A percentile compares a stretch with the other conserved stretches of the same genome.
Evolutionary conservation across 208 protist species (phyloP).

Genomic region (Acanthamoeba sp.): DNA sequence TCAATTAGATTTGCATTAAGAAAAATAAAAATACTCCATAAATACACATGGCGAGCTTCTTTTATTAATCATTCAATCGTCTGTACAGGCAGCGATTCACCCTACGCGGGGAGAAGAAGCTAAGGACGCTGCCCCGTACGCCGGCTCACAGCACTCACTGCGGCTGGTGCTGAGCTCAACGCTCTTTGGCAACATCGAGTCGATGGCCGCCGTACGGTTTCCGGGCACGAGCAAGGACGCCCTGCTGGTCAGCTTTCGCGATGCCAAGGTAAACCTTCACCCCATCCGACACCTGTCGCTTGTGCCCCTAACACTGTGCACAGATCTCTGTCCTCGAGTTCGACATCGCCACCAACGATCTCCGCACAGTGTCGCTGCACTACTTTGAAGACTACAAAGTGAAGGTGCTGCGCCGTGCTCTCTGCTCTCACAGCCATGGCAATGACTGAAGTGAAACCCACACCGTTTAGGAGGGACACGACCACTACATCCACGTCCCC

Average conservation of each 20-base stretch:
- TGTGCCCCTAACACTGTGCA: too few species aligned
- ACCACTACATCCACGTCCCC: neutral
- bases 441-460: too few species aligned
- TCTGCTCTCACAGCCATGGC: too few species aligned
- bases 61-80: too few species aligned
- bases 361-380: conserved; percentile 49
- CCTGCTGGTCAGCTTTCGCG: conserved; percentile 65
- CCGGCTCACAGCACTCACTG: conserved; percentile 26
- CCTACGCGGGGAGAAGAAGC: neutral
- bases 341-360: neutral
- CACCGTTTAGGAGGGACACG: conserved; percentile 64
- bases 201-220: conserved; percentile 53
- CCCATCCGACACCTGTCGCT: neutral
- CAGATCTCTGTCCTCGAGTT: conserved; percentile 72
- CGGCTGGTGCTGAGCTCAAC: conserved; percentile 12
- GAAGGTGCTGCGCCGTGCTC: neutral
- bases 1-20: neutral
- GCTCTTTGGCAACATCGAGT: conserved; percentile 72
- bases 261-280: conserved; percentile 48
- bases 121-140: neutral
- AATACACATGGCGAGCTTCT: neutral
- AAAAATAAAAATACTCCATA: neutral
- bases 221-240: conserved; percentile 56
- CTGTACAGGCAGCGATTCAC: too few species aligned
- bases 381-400: conserved; percentile 66